phyloP scores from a whole-genome alignment of 2,329 filamentous ascomycete species.

The Lachnellula subtilissima region DNA sequence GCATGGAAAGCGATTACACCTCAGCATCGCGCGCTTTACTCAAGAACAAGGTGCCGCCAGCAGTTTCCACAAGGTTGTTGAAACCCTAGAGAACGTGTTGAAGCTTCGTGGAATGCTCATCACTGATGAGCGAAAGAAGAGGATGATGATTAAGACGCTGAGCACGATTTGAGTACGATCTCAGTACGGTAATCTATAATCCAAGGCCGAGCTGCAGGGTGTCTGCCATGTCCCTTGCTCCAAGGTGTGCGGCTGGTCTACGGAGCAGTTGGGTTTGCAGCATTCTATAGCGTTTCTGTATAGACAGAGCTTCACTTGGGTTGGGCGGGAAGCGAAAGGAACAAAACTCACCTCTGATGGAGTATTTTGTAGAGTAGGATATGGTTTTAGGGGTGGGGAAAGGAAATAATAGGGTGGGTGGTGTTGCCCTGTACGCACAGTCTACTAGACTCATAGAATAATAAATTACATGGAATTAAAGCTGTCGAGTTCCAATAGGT shows the following conservation, averaged over 20 bases:
- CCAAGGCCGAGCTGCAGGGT: not conserved
- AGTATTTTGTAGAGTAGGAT: not conserved
- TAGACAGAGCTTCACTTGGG: not conserved
- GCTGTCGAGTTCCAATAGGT: too few relatives aligned
- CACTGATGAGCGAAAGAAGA: conserved; percentile 58
- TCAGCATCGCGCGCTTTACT: conserved; percentile 79
- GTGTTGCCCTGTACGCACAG: not conserved
- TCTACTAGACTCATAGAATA: too few relatives aligned
- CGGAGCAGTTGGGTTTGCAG: not conserved
- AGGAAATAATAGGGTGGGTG: not conserved
- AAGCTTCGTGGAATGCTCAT: conserved; percentile 62
- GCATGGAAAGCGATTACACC: conserved; percentile 68
- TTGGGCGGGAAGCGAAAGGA: not conserved
- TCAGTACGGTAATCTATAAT: not conserved
- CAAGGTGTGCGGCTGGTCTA: not conserved
- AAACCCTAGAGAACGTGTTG: conserved; percentile 68
- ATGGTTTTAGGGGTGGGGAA: not conserved
- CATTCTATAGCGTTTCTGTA: not conserved
- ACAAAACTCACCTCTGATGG: not conserved
- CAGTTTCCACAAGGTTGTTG: conserved; percentile 79
- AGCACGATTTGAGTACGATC: conserved; percentile 9
- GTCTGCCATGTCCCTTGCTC: not conserved
- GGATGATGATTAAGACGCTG: conserved; percentile 69
- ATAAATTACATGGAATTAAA: too few relatives aligned
- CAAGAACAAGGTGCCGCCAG: conserved; percentile 89